Evolutionary conservation across 352 stramenopile species (phyloP).

Genomic region (Pythium sp.): DNA sequence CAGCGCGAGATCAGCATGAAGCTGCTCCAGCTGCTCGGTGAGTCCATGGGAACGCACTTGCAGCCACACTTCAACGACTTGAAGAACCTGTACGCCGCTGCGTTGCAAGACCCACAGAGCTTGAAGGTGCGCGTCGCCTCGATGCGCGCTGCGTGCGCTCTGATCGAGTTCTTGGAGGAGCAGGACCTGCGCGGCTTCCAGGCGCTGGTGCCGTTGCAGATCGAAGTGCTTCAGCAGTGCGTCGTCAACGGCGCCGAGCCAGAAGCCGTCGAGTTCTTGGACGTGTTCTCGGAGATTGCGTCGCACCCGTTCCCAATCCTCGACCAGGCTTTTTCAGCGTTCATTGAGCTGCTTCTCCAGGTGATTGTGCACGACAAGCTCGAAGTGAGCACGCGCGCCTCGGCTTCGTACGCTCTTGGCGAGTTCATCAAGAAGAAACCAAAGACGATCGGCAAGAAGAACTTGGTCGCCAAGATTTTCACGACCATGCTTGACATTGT

Average conservation of each 20-base stretch:
- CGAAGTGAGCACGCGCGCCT: slow-evolving; percentile 74
- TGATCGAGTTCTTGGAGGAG: slow-evolving; percentile 83
- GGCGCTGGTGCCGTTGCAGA: slow-evolving; percentile 78
- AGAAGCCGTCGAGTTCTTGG: slow-evolving; percentile 85
- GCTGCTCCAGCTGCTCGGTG: slow-evolving; percentile 91
- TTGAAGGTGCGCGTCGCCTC: slow-evolving; percentile 80
- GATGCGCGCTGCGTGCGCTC: slow-evolving; percentile 75
- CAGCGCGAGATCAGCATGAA: slow-evolving; percentile 93
- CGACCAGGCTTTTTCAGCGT: slow-evolving; percentile 72
- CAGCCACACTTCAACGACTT: slow-evolving; percentile 82
- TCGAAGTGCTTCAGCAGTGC: slow-evolving; percentile 84
- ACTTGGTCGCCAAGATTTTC: slow-evolving; percentile 81
- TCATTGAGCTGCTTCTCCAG: slow-evolving; percentile 83
- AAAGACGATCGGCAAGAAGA: slow-evolving; percentile 87
- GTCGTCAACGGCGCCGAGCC: slow-evolving; percentile 68
- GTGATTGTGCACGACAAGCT: slow-evolving; percentile 76
- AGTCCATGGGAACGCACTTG: slow-evolving; percentile 87
- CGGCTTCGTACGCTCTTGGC: slow-evolving; percentile 77
- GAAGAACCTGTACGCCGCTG: slow-evolving; percentile 71
- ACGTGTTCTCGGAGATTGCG: slow-evolving; percentile 84
- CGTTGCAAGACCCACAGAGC: slow-evolving; percentile 74
- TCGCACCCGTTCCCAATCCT: slow-evolving; percentile 84
- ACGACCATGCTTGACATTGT: slow-evolving; percentile 85
- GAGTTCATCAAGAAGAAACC: slow-evolving; percentile 89
- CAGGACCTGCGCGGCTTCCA: slow-evolving; percentile 68